These are phyloP conservation scores for Plantago coronopus DNA, from an alignment of 305 asterid genomes.

Conservation along the genomic window DNA sequence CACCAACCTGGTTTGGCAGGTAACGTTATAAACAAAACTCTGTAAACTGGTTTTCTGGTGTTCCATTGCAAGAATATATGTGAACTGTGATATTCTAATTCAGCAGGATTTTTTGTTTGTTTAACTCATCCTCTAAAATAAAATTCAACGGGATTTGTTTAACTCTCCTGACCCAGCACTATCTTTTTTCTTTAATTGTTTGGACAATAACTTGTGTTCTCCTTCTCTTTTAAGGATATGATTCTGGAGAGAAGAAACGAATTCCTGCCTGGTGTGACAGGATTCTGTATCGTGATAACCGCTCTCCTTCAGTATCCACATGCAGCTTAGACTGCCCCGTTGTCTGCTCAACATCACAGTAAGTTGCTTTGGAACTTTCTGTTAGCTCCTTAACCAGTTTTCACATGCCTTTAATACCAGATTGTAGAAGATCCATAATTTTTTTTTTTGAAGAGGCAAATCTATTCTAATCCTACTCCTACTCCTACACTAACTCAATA, in stretches of 20 bases:
- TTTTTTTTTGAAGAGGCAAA: no score
- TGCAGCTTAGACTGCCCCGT: slow-evolving; percentile 95
- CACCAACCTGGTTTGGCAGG: slow-evolving; percentile 96
- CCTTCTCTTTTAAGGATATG: slow-evolving; percentile 57
- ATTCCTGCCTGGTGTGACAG: slow-evolving; percentile 99
- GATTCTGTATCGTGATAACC: slow-evolving; percentile 80
- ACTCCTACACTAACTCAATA: no score
- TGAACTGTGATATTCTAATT: neutral
- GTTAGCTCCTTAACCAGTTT: no score
- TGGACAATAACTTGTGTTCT: slow-evolving; percentile 16
- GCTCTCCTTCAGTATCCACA: slow-evolving; percentile 53
- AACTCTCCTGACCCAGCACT: neutral
- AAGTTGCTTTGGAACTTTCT: slow-evolving; percentile 28
- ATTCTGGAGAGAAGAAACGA: slow-evolving; percentile 97
- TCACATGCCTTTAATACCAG: no score
- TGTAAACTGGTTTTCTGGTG: no score
- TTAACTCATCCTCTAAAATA: neutral
- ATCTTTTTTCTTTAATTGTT: slow-evolving; percentile 9
- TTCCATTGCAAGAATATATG: no score
- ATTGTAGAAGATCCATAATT: no score
- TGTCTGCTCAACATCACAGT: slow-evolving; percentile 70
- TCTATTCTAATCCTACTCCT: no score
- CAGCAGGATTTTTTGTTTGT: neutral
- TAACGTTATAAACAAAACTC: slow-evolving; percentile 19
- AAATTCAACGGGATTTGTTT: neutral